These are phyloP conservation scores for Pseudocercospora pini-densiflorae DNA, from an alignment of 2,329 filamentous ascomycete species.

Conservation along the genomic window DNA sequence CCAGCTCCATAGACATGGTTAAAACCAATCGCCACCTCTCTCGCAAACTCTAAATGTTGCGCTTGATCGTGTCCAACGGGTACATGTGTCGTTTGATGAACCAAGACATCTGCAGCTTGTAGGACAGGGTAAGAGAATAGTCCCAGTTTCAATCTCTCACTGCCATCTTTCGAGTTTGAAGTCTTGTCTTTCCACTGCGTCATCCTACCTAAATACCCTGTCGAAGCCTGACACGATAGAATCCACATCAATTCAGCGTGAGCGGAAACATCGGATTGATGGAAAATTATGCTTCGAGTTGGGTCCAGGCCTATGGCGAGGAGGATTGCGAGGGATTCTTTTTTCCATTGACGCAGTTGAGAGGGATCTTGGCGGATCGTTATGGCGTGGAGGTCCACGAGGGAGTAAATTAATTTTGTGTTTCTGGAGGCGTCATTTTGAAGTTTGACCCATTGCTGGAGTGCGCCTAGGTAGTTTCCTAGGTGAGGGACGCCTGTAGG, in stretches of 20 bases:
- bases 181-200: constrained; percentile 90
- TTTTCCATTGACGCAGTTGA: constrained; percentile 66
- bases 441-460: constrained; percentile 82
- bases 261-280: constrained; percentile 67
- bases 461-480: constrained; percentile 91
- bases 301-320: constrained; percentile 85
- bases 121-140: constrained; percentile 96
- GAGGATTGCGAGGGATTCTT: constrained; percentile 77
- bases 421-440: constrained; percentile 65
- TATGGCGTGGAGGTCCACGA: constrained; percentile 94
- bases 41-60: constrained; percentile 92
- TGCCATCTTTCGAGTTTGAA: constrained; percentile 47
- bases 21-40: constrained; percentile 85
- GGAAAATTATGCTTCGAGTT: constrained; percentile 76
- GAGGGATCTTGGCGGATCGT: constrained; percentile 72
- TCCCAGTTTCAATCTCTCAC: constrained; percentile 72
- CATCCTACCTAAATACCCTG: constrained; percentile 97
- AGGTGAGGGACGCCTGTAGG: constrained; percentile 93
- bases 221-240: constrained; percentile 85
- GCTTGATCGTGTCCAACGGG: constrained; percentile 95
- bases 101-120: constrained; percentile 90
- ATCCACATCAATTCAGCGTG: constrained; percentile 98
- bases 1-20: constrained; percentile 70
- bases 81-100: constrained; percentile 89
- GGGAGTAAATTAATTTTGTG: constrained; percentile 76